Conservation (phyloP, 2,329 filamentous ascomycete species). For the Gyromitra esculenta region DNA sequence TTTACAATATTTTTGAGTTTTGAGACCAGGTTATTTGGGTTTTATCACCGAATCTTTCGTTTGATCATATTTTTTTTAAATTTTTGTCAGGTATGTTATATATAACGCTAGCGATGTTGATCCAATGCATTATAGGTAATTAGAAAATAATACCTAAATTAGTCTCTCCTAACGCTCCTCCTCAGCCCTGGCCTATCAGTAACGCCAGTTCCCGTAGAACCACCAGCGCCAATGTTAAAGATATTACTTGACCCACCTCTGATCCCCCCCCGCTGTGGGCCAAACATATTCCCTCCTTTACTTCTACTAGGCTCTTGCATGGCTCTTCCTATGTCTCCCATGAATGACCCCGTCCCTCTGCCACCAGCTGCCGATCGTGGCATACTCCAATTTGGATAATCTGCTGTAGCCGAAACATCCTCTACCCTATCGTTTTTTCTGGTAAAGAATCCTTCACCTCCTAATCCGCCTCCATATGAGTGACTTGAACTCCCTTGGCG, state of each 20-base stretch:
- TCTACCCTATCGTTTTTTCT: constrained; percentile 1
- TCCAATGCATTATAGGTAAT: constrained; percentile 14
- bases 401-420: background rate
- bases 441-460: constrained; percentile 21
- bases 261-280: background rate
- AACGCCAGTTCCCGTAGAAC: constrained; percentile 4
- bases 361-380: background rate
- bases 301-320: constrained; percentile 13
- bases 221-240: constrained; percentile 5
- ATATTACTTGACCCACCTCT: constrained; percentile 1
- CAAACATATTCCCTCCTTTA: constrained; percentile 22
- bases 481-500: constrained; percentile 13
- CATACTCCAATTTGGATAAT: constrained; percentile 9
- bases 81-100: background rate
- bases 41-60: too few species aligned
- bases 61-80: background rate
- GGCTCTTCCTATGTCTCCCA: background rate
- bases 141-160: constrained; percentile 25
- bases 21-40: too few species aligned
- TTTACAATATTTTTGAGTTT: too few species aligned
- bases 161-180: constrained; percentile 51
- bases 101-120: background rate
- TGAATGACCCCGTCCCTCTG: background rate
- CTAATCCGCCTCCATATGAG: constrained; percentile 5
- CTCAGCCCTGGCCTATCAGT: constrained; percentile 50